A percentile compares a stretch with the other conserved stretches of the same genome.
phyloP scores from a whole-genome alignment of 2,329 filamentous ascomycete genomes.

The Colletotrichum lindemuthianum region DNA sequence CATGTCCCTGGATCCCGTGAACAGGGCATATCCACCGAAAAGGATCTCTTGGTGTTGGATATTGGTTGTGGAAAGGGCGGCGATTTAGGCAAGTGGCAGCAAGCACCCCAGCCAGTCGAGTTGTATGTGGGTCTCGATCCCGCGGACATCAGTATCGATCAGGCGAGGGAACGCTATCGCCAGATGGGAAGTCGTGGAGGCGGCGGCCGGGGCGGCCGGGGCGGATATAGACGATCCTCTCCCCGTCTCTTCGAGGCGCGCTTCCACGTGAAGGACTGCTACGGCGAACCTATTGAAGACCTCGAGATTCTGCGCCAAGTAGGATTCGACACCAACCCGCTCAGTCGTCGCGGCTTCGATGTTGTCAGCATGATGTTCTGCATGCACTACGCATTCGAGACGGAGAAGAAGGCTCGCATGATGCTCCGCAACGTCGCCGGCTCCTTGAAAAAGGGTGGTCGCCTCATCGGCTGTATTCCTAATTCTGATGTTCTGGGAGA shows the following conservation, averaged over 20 bases:
- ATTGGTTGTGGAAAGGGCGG: conserved; percentile 97
- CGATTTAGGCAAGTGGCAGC: conserved; percentile 95
- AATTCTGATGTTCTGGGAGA: conserved; percentile 91
- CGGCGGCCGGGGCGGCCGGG: conserved; percentile 65
- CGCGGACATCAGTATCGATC: conserved; percentile 89
- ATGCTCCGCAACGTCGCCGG: conserved; percentile 96
- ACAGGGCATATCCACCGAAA: conserved; percentile 59
- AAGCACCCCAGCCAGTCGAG: conserved; percentile 88
- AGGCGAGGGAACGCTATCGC: conserved; percentile 85
- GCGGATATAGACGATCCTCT: conserved; percentile 57
- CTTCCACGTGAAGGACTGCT: conserved; percentile 93
- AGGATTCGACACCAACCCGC: conserved; percentile 82
- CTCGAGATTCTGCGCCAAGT: conserved; percentile 85
- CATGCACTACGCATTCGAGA: conserved; percentile 98
- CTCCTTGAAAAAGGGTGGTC: conserved; percentile 89
- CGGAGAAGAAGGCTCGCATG: conserved; percentile 84
- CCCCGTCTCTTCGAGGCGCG: conserved; percentile 81
- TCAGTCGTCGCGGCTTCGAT: conserved; percentile 86
- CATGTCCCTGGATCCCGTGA: conserved; percentile 70
- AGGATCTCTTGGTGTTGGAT: conserved; percentile 84
- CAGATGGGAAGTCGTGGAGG: conserved; percentile 72
- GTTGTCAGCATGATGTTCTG: conserved; percentile 99
- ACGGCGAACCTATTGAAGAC: conserved; percentile 83
- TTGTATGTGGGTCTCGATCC: conserved; percentile 96
- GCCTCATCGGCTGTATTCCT: conserved; percentile 95